Evolutionary conservation across 192 early-diverging fungal species (phyloP), one percentile per base, ranked within the genome.

Genomic region (Mortierella alpina): DNA sequence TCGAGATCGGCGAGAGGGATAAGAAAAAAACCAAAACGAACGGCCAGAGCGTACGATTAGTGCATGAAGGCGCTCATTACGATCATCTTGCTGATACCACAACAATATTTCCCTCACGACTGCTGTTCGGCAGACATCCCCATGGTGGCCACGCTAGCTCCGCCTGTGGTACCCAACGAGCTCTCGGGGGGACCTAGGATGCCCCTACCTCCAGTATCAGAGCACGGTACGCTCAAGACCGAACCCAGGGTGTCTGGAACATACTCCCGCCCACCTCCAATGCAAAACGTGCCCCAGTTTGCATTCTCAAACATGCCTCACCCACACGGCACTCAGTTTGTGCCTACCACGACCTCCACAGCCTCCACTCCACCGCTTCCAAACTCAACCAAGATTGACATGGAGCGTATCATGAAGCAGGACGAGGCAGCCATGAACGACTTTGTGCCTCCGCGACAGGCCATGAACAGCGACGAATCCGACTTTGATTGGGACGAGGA

Each of bases 401-500:
- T 79, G 59, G 76, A 79, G 13, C 56, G 76, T 15, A 79, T 79
- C 8, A 79, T 79, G 76, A 71, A 61, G 45, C 76, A 79, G 39
- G 76, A 79, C 11, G 69, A 79, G 52, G 68, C 68, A 4, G 76
- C 76, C 23, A 79, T 78, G 75, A 78, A 78, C 61, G 76, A 79
- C 64, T 79, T 79, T 72, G 69, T 79, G 6, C 76, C 76, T 0
- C 76, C 76, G 2, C 62, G 76, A n/a, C 76, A 79, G 59, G 76
- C 76, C 18, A 79, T 79, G 76, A 79, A 79, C 64, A 79, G 76
- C 15, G 76, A 79, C 42, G 76, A 79, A 59, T 79, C 76, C n/a
- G 76, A 79, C 52, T 79, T 79, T 58, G 76, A 79, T 15, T 79
- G 76, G 76, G 76, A 79, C 18, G 76, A 72, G 45, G 76, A 79